These are phyloP conservation scores for Eucalyptus erythrocorys DNA, from an alignment of 345 rosid genomes.

Conservation along the genomic window DNA sequence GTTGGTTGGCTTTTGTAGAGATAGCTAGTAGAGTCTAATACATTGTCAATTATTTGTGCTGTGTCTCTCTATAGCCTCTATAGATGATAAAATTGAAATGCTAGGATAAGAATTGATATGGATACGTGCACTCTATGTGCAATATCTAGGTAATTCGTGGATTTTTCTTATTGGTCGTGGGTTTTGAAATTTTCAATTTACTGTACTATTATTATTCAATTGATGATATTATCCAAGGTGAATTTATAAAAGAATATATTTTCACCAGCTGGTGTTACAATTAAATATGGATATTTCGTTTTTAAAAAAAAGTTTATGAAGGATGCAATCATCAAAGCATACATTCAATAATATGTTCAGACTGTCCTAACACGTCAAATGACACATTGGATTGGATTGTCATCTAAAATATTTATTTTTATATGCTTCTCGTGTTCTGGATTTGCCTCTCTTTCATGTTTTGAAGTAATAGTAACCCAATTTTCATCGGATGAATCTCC, in stretches of 20 bases:
- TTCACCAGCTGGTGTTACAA: not conserved
- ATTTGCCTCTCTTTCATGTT: not conserved
- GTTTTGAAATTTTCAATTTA: not conserved
- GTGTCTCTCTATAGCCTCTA: not conserved
- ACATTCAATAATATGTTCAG: not conserved
- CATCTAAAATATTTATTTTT: not conserved
- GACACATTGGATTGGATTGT: not conserved
- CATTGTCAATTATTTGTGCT: not conserved
- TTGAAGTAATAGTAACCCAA: not conserved
- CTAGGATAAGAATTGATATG: not conserved
- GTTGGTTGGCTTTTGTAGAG: not conserved
- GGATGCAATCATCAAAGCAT: not conserved
- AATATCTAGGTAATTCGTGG: not conserved
- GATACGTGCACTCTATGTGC: accelerated
- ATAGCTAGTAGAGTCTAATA: not conserved
- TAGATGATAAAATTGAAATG: not conserved
- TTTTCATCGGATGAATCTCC: not conserved
- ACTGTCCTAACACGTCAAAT: not conserved
- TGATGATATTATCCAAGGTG: not conserved
- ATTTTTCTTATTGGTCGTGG: not conserved
- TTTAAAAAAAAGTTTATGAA: not conserved
- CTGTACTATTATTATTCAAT: not conserved
- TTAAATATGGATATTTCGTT: not conserved
- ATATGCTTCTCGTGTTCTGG: not conserved
- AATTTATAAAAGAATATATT: not conserved